Conservation (phyloP, 179 eudicot species). For the Heliamphora ciliata region DNA sequence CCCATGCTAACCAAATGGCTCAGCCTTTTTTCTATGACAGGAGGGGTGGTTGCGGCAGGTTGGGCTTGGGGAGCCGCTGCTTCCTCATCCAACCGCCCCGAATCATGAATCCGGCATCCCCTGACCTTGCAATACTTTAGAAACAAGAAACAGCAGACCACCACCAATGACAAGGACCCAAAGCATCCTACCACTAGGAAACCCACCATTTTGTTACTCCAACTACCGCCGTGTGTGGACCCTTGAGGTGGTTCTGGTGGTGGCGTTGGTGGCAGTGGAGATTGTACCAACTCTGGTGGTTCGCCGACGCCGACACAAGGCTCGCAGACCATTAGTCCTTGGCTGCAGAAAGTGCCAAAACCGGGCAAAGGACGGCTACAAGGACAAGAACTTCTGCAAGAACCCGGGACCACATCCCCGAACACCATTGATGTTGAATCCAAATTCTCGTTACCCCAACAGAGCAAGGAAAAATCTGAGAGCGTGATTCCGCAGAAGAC, state of each 20-base stretch:
- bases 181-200: constrained; percentile 64
- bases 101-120: constrained; percentile 67
- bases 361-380: constrained; percentile 36
- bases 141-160: constrained; percentile 26
- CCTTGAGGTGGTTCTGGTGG: constrained; percentile 5
- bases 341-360: constrained; percentile 30
- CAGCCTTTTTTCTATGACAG: constrained; percentile 41
- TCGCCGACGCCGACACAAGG: constrained; percentile 19
- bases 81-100: constrained; percentile 54
- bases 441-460: constrained; percentile 58
- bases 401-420: constrained; percentile 50
- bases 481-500: constrained; percentile 59
- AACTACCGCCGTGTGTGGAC: constrained; percentile 14
- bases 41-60: constrained; percentile 16
- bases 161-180: constrained; percentile 40
- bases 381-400: constrained; percentile 44
- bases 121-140: constrained; percentile 25
- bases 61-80: constrained; percentile 12
- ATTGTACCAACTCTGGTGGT: background rate
- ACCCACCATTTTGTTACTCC: constrained; percentile 44
- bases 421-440: constrained; percentile 33
- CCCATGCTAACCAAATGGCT: constrained; percentile 63
- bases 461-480: constrained; percentile 40
- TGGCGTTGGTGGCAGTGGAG: constrained; percentile 10
- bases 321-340: constrained; percentile 39